Base-by-base conservation (phyloP, 2,329 filamentous ascomycete genomes). In the Dactylellina cionopaga region DNA sequence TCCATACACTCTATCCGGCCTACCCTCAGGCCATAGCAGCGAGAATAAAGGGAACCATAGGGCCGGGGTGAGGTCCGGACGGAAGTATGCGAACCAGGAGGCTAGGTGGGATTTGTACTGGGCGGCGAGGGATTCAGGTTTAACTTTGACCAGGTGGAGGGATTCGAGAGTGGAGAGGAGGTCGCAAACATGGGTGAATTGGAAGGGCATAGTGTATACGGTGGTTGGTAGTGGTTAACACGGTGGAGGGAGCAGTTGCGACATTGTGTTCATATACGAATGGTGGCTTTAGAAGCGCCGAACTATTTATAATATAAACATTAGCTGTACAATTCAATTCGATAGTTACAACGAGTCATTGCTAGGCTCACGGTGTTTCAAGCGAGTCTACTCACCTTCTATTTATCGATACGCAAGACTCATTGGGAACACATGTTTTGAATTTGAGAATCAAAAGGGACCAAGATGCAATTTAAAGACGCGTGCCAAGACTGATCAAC, bases 1-100 rank as follows among this genome's bases (percentile, higher is more conserved):
- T 4, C 64, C 72, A 44, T 77, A 77, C 11, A 74, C 74, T 22
- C 76, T 55, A 41, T 77, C 76, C 35, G 60, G 47, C 17, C 76
- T 59, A 10, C 76, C 63, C 33, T 72, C 68, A 2, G 76, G 76
- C 47, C 76, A 74, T 17, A 77, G 39, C 15, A 76, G 54, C 3
- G 75, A 76, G 27, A 76, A 76, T 24, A 77, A 49, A 6, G 75
- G 62, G 7, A 75, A 13, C 52, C 75, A 68, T n/a, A 64, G 56
- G 22, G 55, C 33, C 10, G 74, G 71, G 5, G 49, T 66, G 19
- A 76, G 52, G 10, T 71, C 74, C 15, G 70, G 37, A n/a, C 73
- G 74, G 56, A 76, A 72, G 31, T 72, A 62, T 24, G 58, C 33
- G 31, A 77, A 75, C 76, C 76, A 77, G 58, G 66, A 72, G 2